Percentiles rank a stretch among this genome's conserved stretches.
phyloP scores from a whole-genome alignment of 192 early-diverging fungal species.

The Linnemannia exigua region DNA sequence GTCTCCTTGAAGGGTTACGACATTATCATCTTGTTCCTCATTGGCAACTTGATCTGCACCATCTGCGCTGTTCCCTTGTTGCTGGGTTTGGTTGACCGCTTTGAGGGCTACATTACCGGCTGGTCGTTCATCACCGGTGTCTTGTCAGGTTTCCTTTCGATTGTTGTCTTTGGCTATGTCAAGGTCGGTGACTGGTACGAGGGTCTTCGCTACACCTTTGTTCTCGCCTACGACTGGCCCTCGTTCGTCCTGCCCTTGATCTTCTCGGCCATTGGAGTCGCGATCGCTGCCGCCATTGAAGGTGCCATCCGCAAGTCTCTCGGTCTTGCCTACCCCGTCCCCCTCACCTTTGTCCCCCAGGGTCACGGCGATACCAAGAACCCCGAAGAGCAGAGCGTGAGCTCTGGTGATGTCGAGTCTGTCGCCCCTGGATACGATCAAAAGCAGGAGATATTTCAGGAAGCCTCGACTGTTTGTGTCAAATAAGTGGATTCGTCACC shows the following conservation, averaged over 20 bases:
- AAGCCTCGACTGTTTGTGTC: neutral
- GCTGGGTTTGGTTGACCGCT: slow-evolving; percentile 61
- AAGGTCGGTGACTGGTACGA: slow-evolving; percentile 38
- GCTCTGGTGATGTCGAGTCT: slow-evolving; percentile 31
- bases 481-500: neutral
- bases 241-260: slow-evolving; percentile 49
- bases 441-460: slow-evolving; percentile 32
- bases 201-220: slow-evolving; percentile 52
- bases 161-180: slow-evolving; percentile 53
- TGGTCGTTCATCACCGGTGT: slow-evolving; percentile 51
- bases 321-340: slow-evolving; percentile 48
- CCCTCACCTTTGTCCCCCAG: slow-evolving; percentile 18
- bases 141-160: slow-evolving; percentile 50
- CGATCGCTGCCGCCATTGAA: slow-evolving; percentile 35
- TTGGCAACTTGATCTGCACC: slow-evolving; percentile 73
- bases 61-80: slow-evolving; percentile 71
- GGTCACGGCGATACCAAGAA: neutral
- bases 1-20: slow-evolving; percentile 69
- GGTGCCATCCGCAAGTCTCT: slow-evolving; percentile 36
- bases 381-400: slow-evolving; percentile 11
- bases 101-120: slow-evolving; percentile 57
- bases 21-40: slow-evolving; percentile 71
- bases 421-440: neutral
- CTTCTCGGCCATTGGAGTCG: slow-evolving; percentile 48
- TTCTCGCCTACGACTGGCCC: slow-evolving; percentile 57